Base-by-base conservation (phyloP, 2,329 filamentous ascomycete species). In the Huntiella bhutanensis region DNA sequence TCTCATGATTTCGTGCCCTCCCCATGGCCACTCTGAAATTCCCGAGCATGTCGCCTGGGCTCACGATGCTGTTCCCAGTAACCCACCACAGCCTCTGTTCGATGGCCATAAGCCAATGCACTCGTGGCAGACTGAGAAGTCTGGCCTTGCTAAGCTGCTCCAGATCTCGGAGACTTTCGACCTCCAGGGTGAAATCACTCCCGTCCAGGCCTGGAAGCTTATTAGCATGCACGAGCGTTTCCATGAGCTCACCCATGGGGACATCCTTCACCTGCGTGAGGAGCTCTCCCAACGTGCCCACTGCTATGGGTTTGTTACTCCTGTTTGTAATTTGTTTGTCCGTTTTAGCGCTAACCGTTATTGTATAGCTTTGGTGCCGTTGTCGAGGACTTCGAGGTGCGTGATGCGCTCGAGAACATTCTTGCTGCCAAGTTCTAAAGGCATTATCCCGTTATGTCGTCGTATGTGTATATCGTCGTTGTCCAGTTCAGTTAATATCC, bases 141-240 rank as follows among this genome's bases (percentile, higher is more conserved):
- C 72, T 34, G 84, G 91, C 56, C 69, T 98, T 43, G 67, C 78
- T 44, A 92, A 82, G 46, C 68, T 96, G 46, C 71, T 95, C 50
- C 82, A 93, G 57, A 70, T 95, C 47, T 94, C 85, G 63, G 74
- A 78, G 54, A 77, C 79, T 54, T 69, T 95, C 19, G 79, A 91
- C 54, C 74, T 91, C 2, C 83, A 91, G 51, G 85, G 85, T 45
- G 84, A 92, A 62, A 83, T 96, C 55, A 96, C 88, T 13, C 91
- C 91, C 0, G 82, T 95, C 53, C 93, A 93, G 84, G 87, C 87
- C 0, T 88, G 91, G 76, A 81, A 84, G 43, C 81, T 83, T 63
- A 71, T 96, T 43, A 66, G 85, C 51, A 71, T 69, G 40, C 79
- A 91, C 60, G 74, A 80, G 34, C 69, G 80, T 51, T 76, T 87